These are phyloP conservation scores for Aspergillus carbonarius DNA, from an alignment of 2,329 filamentous ascomycete genomes.

Conservation along the genomic window DNA sequence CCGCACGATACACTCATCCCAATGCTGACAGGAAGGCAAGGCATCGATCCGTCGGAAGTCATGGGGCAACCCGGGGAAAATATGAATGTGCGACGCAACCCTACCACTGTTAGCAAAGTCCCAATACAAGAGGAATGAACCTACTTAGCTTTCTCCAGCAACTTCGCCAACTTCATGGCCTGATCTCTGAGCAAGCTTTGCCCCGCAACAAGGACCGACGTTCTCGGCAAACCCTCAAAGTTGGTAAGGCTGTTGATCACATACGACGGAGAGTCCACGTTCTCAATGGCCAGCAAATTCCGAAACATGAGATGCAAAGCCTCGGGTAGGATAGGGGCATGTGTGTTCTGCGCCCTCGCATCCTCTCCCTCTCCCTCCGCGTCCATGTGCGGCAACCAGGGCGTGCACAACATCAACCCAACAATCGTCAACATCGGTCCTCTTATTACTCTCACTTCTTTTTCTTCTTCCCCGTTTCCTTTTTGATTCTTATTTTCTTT, in stretches of 20 bases:
- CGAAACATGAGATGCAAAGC: conserved; percentile 37
- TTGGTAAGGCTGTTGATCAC: conserved; percentile 39
- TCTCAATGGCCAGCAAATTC: conserved; percentile 24
- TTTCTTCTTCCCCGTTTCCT: no score
- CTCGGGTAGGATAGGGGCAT: conserved; percentile 53
- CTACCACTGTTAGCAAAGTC: conserved; percentile 24
- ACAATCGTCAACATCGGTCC: conserved; percentile 57
- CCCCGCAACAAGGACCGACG: conserved; percentile 48
- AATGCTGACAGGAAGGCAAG: conserved; percentile 28
- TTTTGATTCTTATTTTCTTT: no score
- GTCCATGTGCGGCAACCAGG: conserved; percentile 36
- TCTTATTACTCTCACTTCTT: no score
- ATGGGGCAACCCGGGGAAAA: conserved; percentile 57
- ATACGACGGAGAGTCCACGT: conserved; percentile 24
- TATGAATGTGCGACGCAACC: conserved; percentile 49
- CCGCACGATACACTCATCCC: conserved; percentile 31
- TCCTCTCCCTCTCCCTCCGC: conserved; percentile 40
- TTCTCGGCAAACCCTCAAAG: conserved; percentile 47
- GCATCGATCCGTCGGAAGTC: conserved; percentile 43
- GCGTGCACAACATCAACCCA: conserved; percentile 39
- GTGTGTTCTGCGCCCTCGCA: conserved; percentile 48
- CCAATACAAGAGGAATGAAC: conserved; percentile 6
- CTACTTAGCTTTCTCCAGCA: conserved; percentile 46
- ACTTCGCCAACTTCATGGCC: conserved; percentile 48
- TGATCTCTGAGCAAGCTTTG: conserved; percentile 53